Evolutionary conservation across 441 rosid genomes (phyloP).

Genomic region (Kokia cookei): DNA sequence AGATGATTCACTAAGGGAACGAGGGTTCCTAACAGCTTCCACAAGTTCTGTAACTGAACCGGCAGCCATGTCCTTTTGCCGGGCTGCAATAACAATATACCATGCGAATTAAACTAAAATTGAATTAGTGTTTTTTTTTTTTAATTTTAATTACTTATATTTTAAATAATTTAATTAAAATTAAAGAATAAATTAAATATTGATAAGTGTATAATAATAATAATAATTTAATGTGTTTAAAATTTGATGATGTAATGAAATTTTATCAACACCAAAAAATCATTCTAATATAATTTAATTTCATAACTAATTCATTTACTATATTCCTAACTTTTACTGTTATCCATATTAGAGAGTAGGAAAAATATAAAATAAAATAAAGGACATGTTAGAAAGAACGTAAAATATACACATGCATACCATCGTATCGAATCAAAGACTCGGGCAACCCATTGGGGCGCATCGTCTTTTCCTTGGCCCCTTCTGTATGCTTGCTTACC

Average conservation of each 20-base stretch:
- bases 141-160: neutral
- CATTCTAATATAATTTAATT: no score
- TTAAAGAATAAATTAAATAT: no score
- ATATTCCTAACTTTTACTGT: no score
- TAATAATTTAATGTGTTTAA: no score
- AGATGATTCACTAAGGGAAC: conserved; percentile 71
- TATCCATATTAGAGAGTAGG: no score
- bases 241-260: no score
- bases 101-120: neutral
- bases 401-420: conserved; percentile 21
- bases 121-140: no score
- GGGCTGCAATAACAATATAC: conserved; percentile 42
- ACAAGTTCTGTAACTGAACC: conserved; percentile 81
- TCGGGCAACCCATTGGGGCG: conserved; percentile 97
- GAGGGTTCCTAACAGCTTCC: conserved; percentile 80
- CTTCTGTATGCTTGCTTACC: conserved; percentile 93
- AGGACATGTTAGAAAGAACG: neutral
- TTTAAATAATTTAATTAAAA: no score
- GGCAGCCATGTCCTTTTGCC: conserved; percentile 72
- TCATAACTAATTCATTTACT: no score
- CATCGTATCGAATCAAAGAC: conserved; percentile 89
- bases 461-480: conserved; percentile 63
- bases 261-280: no score
- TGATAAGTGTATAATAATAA: no score
- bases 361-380: no score